A percentile compares a stretch with the other conserved stretches of the same genome.
Evolutionary conservation across 805 yeast species (phyloP).

Genomic region (Pichia cephalocereana): DNA sequence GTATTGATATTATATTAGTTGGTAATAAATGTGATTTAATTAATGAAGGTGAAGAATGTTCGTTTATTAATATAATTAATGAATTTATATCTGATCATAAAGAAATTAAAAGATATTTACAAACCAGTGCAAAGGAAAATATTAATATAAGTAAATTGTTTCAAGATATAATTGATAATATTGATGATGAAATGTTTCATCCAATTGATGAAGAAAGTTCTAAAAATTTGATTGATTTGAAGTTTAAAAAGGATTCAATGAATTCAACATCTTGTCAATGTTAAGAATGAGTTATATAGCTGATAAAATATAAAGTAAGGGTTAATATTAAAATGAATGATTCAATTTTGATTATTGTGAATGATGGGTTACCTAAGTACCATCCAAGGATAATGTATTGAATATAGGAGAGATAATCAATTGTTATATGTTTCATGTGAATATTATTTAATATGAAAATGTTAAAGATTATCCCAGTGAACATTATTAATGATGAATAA

Average conservation of each 20-base stretch:
- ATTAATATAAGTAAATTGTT: slow-evolving; percentile 45
- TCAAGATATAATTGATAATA: slow-evolving; percentile 21
- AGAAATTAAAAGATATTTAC: slow-evolving; percentile 16
- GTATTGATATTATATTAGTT: slow-evolving; percentile 40
- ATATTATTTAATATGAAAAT: not conserved
- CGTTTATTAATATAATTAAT: slow-evolving; percentile 14
- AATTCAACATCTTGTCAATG: slow-evolving; percentile 14
- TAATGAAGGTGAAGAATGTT: slow-evolving; percentile 13
- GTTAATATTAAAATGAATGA: not conserved
- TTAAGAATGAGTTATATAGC: not conserved
- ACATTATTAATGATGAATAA: not conserved
- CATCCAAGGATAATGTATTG: not conserved
- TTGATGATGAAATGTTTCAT: slow-evolving; percentile 22
- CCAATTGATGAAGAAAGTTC: slow-evolving; percentile 14
- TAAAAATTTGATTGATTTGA: slow-evolving; percentile 16
- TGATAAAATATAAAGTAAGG: not conserved
- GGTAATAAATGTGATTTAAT: slow-evolving; percentile 79
- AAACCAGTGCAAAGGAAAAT: slow-evolving; percentile 68
- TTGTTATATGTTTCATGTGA: not conserved
- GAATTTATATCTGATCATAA: slow-evolving; percentile 17
- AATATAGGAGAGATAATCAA: not conserved
- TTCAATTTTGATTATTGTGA: not conserved
- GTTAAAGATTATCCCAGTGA: not conserved
- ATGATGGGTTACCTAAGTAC: not conserved
- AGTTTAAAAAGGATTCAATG: slow-evolving; percentile 5